Evolutionary conservation across 805 yeast genomes (phyloP).

Genomic region (Ogataea dorogensis): DNA sequence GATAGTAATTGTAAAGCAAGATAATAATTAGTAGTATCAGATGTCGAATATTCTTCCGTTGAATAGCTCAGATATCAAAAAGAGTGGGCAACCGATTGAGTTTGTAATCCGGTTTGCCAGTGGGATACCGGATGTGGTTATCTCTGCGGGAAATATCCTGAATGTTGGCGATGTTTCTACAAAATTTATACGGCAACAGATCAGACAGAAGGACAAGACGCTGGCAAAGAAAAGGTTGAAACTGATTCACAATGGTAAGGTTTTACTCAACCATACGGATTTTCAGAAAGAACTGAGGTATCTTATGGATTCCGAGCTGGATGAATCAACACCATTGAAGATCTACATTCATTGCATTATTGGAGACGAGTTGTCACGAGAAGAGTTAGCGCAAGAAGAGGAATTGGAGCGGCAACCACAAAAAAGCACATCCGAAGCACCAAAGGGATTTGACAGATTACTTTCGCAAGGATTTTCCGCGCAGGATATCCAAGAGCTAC

Average conservation of each 20-base stretch:
- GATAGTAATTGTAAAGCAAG: not conserved
- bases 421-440: conserved; percentile 59
- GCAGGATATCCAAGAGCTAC: conserved; percentile 67
- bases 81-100: conserved; percentile 11
- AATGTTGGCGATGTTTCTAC: conserved; percentile 37
- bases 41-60: conserved; percentile 21
- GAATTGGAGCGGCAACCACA: conserved; percentile 55
- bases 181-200: conserved; percentile 40
- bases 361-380: conserved; percentile 58
- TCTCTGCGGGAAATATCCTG: conserved; percentile 31
- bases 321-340: conserved; percentile 24
- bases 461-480: conserved; percentile 80
- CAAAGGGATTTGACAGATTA: conserved; percentile 81
- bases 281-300: conserved; percentile 48
- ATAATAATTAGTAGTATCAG: conserved; percentile 1
- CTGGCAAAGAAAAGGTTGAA: conserved; percentile 49
- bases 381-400: conserved; percentile 59
- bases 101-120: conserved; percentile 47
- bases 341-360: conserved; percentile 78
- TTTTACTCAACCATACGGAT: conserved; percentile 55
- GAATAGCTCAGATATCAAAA: conserved; percentile 14
- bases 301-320: conserved; percentile 22
- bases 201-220: conserved; percentile 35
- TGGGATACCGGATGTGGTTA: conserved; percentile 40
- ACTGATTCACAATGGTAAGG: conserved; percentile 67